phyloP scores from a whole-genome alignment of 2,329 filamentous ascomycete species.

The Colletotrichum theobromicola region DNA sequence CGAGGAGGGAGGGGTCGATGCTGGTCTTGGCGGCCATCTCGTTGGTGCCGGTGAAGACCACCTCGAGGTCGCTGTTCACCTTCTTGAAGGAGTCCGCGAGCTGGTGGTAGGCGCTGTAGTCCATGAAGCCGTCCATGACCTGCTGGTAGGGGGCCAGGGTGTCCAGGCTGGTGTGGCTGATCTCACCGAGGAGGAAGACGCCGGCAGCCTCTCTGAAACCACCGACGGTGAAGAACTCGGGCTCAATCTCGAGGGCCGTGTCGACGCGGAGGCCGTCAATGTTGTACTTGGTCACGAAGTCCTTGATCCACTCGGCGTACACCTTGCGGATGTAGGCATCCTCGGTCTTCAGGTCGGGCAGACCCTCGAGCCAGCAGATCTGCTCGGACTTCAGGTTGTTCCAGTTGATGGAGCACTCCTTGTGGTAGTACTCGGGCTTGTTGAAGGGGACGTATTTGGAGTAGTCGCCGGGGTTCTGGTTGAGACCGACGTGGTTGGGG shows the following conservation, averaged over 20 bases:
- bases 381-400: constrained; percentile 51
- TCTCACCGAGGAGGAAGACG: constrained; percentile 66
- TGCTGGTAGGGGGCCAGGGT: constrained; percentile 59
- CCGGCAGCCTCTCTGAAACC: constrained; percentile 58
- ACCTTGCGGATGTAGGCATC: constrained; percentile 49
- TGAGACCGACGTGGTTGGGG: constrained; percentile 52
- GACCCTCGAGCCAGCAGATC: constrained; percentile 59
- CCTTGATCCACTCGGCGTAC: constrained; percentile 64
- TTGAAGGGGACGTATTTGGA: constrained; percentile 43
- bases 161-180: constrained; percentile 56
- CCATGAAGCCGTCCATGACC: constrained; percentile 61
- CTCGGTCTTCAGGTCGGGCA: constrained; percentile 68
- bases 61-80: constrained; percentile 25
- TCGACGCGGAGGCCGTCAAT: constrained; percentile 69
- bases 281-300: constrained; percentile 64
- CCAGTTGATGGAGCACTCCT: constrained; percentile 64
- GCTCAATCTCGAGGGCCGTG: constrained; percentile 65
- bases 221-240: constrained; percentile 55
- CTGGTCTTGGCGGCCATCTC: constrained; percentile 4
- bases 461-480: constrained; percentile 24
- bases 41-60: constrained; percentile 30
- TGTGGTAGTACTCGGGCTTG: constrained; percentile 63
- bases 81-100: neutral
- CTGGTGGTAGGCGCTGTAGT: constrained; percentile 59
- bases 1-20: constrained; percentile 32